Conservation (phyloP, 345 rosid genomes). For the Firmiana major region DNA sequence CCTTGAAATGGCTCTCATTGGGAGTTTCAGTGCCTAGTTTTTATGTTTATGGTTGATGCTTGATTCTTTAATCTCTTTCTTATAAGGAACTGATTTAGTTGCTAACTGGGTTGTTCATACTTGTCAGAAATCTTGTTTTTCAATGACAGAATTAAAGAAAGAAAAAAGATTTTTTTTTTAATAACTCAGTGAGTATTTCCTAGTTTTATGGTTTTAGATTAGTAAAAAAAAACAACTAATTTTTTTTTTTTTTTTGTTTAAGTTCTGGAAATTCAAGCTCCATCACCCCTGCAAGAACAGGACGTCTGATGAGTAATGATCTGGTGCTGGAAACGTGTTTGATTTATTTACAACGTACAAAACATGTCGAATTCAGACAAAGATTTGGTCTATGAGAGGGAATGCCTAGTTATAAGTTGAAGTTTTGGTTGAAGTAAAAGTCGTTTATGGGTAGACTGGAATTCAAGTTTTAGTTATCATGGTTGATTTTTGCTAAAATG, state of each 20-base stretch:
- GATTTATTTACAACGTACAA: background rate
- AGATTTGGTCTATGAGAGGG: background rate
- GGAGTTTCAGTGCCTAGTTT: slow-evolving; percentile 2
- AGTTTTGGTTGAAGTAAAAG: background rate
- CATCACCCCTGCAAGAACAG: background rate
- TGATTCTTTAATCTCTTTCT: background rate
- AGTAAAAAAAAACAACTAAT: background rate
- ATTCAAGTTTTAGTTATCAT: slow-evolving; percentile 10
- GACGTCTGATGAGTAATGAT: background rate
- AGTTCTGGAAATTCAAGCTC: background rate
- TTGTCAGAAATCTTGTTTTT: background rate
- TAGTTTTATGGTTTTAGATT: background rate
- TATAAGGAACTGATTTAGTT: slow-evolving; percentile 4
- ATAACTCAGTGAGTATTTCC: background rate
- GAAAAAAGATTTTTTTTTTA: background rate
- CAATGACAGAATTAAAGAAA: background rate
- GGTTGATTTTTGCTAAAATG: background rate
- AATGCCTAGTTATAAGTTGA: background rate
- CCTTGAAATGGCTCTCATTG: slow-evolving; percentile 13
- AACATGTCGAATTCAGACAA: background rate
- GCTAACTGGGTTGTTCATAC: background rate
- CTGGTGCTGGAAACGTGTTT: background rate
- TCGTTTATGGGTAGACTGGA: slow-evolving; percentile 3
- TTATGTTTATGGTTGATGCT: slow-evolving; percentile 4
- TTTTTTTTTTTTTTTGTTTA: background rate